Conservation (phyloP, 1,284 basidiomycete species). For the Sphaerobolus stellatus region DNA sequence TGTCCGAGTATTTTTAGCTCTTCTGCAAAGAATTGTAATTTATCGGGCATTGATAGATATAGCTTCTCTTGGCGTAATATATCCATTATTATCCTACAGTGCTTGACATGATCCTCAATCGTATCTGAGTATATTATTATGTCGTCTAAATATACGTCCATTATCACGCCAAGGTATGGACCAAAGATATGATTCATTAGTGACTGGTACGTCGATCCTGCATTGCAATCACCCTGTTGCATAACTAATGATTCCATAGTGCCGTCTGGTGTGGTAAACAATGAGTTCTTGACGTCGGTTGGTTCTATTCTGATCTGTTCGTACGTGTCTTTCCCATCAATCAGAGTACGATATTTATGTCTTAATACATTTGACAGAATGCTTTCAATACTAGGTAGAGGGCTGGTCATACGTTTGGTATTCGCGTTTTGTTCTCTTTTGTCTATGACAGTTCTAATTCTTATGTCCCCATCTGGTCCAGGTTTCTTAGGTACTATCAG, state of each 20-base stretch:
- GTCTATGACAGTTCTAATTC: slow-evolving; percentile 21
- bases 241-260: slow-evolving; percentile 37
- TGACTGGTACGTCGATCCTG: slow-evolving; percentile 23
- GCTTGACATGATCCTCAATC: slow-evolving; percentile 27
- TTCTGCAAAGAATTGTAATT: slow-evolving; percentile 28
- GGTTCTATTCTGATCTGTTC: slow-evolving; percentile 35
- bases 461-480: slow-evolving; percentile 22
- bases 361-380: slow-evolving; percentile 24
- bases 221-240: slow-evolving; percentile 33
- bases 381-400: slow-evolving; percentile 26
- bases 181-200: slow-evolving; percentile 34
- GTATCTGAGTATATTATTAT: slow-evolving; percentile 31
- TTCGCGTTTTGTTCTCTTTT: slow-evolving; percentile 23
- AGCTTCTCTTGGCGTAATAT: slow-evolving; percentile 23
- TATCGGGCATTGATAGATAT: slow-evolving; percentile 25
- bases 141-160: slow-evolving; percentile 36
- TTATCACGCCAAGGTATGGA: slow-evolving; percentile 24
- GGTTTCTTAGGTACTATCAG: slow-evolving; percentile 35
- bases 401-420: slow-evolving; percentile 24
- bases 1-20: slow-evolving; percentile 32
- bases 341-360: slow-evolving; percentile 26
- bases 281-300: slow-evolving; percentile 25
- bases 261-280: slow-evolving; percentile 32
- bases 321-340: slow-evolving; percentile 20
- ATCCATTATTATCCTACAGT: slow-evolving; percentile 25